Evolutionary conservation across 768 basidiomycete genomes (phyloP), one percentile per base, ranked within the genome.

Genomic region (Sporobolomyces roseus): DNA sequence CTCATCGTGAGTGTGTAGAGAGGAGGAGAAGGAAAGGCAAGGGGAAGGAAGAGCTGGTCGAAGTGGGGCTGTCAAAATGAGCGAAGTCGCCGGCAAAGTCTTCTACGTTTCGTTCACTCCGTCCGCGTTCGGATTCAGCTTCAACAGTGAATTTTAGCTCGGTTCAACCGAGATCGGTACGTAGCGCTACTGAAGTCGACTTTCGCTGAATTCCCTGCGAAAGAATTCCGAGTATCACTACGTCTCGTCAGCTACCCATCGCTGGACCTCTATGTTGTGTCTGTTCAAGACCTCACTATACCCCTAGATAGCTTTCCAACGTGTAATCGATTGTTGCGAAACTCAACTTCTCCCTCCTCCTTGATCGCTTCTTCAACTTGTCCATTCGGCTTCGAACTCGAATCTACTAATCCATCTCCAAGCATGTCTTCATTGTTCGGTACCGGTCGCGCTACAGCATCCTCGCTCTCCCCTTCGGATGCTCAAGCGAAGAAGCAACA

Each of bases 401-500:
- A 14, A 2, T 19, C 16, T 35, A 21, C 7, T 33, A 25, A 29
- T 9, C 19, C 32, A 4, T 2, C 32, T 16, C 38, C 1, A 32
- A 58, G 29, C 49, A 68, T 61, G 67, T 50, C 62, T 17, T 59
- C 62, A 16, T 48, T 68, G 27, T 68, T 68, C 33, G 67, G 66
- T 30, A 46, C 36, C 30, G 54, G 43, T 35, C 61, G 67, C 51
- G 16, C 51, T 25, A 13, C 58, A 29, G 5, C 6, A 10, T 33
- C n/a, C 19, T 23, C 55, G n/a, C 53, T 48, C 29, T 48, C 56
- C n/a, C 41, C 50, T 13, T 16, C 32, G 10, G 65, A 66, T 35
- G 55, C 66, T 9, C 43, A 63, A 33, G 56, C 60, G 13, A 61
- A 63, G 50, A 68, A 68, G 51, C 50, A 59, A 29, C 64, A 66